Percentiles rank a stretch among this genome's conserved stretches.
Conservation (phyloP, 148 eudicot genomes). For the Euryodendron excelsum region DNA sequence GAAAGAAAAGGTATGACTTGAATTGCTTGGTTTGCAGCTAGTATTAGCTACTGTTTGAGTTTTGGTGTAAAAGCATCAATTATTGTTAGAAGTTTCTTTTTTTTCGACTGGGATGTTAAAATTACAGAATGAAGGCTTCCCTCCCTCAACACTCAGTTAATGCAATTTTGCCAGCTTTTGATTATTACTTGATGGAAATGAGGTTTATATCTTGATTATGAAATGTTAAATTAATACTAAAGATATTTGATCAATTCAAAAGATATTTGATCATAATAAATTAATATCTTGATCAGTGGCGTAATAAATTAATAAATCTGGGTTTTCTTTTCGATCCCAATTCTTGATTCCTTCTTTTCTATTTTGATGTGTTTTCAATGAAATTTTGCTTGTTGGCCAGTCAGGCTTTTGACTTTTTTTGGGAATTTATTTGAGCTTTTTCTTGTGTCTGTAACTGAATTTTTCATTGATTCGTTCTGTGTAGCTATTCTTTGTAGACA, state of each 20-base stretch:
- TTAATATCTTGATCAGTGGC: too few species aligned
- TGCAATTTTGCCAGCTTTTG: not conserved
- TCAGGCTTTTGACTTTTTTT: not conserved
- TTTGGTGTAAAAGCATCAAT: not conserved
- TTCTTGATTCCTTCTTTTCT: slow-evolving; percentile 10
- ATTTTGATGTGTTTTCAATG: not conserved
- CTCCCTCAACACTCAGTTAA: not conserved
- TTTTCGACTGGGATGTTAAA: not conserved
- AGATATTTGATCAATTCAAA: too few species aligned
- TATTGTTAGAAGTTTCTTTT: not conserved
- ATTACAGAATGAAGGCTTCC: not conserved
- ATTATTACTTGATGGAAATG: not conserved
- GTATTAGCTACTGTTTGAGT: not conserved
- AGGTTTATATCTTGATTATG: not conserved
- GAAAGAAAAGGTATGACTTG: not conserved
- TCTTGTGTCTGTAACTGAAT: not conserved
- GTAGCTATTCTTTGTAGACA: slow-evolving; percentile 19
- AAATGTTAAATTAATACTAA: too few species aligned
- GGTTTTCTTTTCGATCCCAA: slow-evolving; percentile 15
- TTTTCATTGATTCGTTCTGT: not conserved
- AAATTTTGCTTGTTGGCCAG: not conserved
- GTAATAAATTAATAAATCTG: too few species aligned
- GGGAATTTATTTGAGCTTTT: slow-evolving; percentile 1
- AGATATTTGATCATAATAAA: too few species aligned
- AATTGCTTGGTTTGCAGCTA: not conserved